Base-by-base conservation (phyloP, 2,329 filamentous ascomycete species). In the Colletotrichum chlorophyti region DNA sequence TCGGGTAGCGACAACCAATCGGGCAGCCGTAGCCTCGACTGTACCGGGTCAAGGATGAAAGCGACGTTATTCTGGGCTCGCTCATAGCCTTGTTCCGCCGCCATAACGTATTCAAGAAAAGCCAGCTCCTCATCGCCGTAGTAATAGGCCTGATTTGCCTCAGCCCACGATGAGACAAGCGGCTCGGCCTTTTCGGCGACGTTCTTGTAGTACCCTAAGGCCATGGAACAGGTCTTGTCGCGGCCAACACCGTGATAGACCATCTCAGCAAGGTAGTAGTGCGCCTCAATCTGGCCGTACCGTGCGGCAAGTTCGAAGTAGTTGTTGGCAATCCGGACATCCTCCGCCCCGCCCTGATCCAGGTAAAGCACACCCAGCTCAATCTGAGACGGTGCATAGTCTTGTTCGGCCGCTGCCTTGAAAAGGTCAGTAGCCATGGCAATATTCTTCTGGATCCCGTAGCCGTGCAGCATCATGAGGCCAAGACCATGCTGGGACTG, bases 11-110 rank as follows among this genome's bases (percentile, higher is more conserved):
- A 54, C 24, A 57, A 24, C 17, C 57, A 50, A 14, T 61, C 41
- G n/a, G 84, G 77, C 1, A 89, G 73, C 5, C 84, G 80, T 7
- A 90, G 71, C 40, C 83, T 76, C 6, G 87, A 89, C 63, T 84
- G 84, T 52, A 84, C 80, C 43, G 91, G 86, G 68, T 97, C 93
- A 5, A 97, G 83, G 59, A 97, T 81, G 69, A 88, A 95, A 6
- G 92, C 93, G 2, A 96, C 91, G 61, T 97, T 97, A 48, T 92
- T 91, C 73, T 97, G 93, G 0, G 90, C 92, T 63, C 84, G 86
- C 70, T 97, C 93, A 65, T 95, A 96, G 12, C 93, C 93, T 74
- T 97, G 93, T 70, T 97, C 93, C 2, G 93, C 93, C 1, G 91
- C 92, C 82, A 95, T 89, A 70, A 97, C 84, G 63, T 93, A 93